Evolutionary conservation across 305 asterid genomes (phyloP), one percentile per base, ranked within the genome.

Genomic region (Ilex paraguariensis): DNA sequence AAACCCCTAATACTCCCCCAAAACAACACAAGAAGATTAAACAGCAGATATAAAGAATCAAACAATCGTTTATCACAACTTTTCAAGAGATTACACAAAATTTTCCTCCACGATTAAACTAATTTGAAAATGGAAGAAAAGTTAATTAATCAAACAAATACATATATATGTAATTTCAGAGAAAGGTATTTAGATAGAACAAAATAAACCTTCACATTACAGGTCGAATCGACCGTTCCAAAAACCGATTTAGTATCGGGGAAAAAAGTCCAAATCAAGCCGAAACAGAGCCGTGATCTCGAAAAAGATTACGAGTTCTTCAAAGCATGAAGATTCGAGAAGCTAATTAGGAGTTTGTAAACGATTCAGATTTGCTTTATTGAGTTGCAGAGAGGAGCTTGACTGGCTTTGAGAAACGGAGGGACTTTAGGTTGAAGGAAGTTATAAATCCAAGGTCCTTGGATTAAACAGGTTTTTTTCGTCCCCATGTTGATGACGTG

Each of bases 321-420:
- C 44, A 48, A 59, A 46, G n/a, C 33, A 45, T 51, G 31, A 60
- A 33, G 15, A 21, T 28, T 54, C 17, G 53, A 51, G 13, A 60
- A 21, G 28, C 28, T 28, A 36, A 16, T 31, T 42, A 54, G 67
- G 62, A 50, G 71, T 56, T 68, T 65, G 21, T 57, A 60, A 54
- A 33, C 59, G 50, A 67, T 61, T 55, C 14, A 68, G 82, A 76
- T 76, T 70, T 70, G 76, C 71, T 68, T 78, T 66, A 61, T 74
- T 75, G 71, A 48, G 57, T 69, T 66, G 48, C 42, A n/a, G 15
- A 21, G 68, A 49, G 66, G 67, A 53, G 54, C 58, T 57, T 62
- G 57, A 56, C 46, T 61, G 30, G 45, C 13, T n/a, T 8, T 48
- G 53, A 33, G 69, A 48, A 48, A 59, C 52, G 39, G 17, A 36